These are phyloP conservation scores for Entomortierella lignicola DNA, from an alignment of 192 early-diverging fungal species.

Conservation along the genomic window DNA sequence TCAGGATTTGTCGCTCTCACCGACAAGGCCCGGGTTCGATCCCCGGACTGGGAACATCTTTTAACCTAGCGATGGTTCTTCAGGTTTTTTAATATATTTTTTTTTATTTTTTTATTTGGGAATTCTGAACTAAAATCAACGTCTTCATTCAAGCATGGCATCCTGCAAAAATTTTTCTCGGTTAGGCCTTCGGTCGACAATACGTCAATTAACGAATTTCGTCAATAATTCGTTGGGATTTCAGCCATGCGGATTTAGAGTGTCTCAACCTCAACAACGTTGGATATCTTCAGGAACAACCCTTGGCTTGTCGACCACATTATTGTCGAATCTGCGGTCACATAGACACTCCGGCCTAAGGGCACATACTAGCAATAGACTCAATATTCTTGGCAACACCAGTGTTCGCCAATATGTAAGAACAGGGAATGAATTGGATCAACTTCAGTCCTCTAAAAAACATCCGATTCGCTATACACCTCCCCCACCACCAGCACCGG, in stretches of 20 bases:
- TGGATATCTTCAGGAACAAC: not conserved
- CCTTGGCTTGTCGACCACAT: too few species aligned
- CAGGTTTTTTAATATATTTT: not conserved
- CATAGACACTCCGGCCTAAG: too few species aligned
- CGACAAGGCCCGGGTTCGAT: slow-evolving; percentile 56
- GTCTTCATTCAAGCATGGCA: not conserved
- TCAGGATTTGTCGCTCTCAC: slow-evolving; percentile 56
- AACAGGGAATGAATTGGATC: not conserved
- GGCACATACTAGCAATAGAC: not conserved
- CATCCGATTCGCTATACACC: slow-evolving; percentile 22
- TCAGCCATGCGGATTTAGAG: not conserved
- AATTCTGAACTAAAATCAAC: not conserved
- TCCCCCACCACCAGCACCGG: slow-evolving; percentile 9
- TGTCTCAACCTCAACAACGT: not conserved
- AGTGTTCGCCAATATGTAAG: not conserved
- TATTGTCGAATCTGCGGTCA: too few species aligned
- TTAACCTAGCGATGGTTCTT: not conserved
- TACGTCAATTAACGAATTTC: not conserved
- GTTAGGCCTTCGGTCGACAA: slow-evolving; percentile 12
- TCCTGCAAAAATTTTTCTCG: slow-evolving; percentile 15
- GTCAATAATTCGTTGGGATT: not conserved
- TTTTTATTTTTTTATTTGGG: slow-evolving; percentile 3
- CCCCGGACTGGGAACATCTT: slow-evolving; percentile 49
- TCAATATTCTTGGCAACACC: not conserved
- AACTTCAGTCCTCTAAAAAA: not conserved